These are phyloP conservation scores for Potentilla sterilis DNA, from an alignment of 306 rosid species.

Conservation along the genomic window DNA sequence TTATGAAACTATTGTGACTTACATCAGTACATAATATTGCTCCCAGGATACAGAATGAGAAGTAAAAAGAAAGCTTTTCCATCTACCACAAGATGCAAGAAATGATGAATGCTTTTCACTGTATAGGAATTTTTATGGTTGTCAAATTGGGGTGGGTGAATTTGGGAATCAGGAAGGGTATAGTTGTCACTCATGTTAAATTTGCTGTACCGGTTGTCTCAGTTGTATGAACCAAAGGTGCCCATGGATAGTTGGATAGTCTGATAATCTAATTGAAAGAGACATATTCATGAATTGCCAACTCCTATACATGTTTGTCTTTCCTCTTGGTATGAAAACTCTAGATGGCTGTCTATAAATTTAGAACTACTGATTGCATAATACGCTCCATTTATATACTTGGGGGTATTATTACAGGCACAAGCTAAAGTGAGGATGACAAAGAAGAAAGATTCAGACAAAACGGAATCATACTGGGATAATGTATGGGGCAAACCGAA, in stretches of 20 bases:
- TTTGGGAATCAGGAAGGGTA: background rate
- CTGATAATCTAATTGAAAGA: no score
- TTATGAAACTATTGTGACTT: background rate
- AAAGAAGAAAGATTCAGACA: conserved; percentile 58
- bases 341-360: background rate
- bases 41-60: background rate
- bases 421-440: conserved; percentile 75
- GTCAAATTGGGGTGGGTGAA: background rate
- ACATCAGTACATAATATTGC: conserved; percentile 2
- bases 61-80: background rate
- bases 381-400: background rate
- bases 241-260: background rate
- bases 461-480: conserved; percentile 64
- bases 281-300: no score
- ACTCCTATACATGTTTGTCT: background rate
- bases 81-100: background rate
- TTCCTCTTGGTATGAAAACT: background rate
- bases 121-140: background rate
- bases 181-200: background rate
- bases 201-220: background rate
- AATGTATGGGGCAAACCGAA: conserved; percentile 66
- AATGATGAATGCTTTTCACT: background rate
- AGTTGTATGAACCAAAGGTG: conserved; percentile 3
- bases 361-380: background rate
- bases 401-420: conserved; percentile 41